Evolutionary conservation across 2,329 filamentous ascomycete genomes (phyloP).

Genomic region (Alternaria brassicicola): DNA sequence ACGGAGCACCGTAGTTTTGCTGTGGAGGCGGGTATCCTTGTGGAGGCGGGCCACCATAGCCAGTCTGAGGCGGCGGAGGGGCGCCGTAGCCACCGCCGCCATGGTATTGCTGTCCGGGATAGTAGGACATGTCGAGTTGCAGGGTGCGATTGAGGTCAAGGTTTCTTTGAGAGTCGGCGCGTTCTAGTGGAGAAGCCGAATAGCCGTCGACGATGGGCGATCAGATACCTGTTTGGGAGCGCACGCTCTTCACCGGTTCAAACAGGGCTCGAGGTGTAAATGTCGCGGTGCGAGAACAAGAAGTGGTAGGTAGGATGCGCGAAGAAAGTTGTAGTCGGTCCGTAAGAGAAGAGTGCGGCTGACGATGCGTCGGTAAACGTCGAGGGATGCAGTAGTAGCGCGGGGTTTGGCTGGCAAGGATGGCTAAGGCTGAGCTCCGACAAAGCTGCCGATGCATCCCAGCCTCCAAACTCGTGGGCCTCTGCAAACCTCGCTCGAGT

Average conservation of each 20-base stretch:
- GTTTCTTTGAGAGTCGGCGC: conserved; percentile 9
- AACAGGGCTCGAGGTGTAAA: conserved; percentile 1
- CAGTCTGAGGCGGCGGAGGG: conserved; percentile 50
- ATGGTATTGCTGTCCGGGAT: conserved; percentile 52
- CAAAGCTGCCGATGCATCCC: conserved; percentile 4
- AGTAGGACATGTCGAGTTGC: conserved; percentile 48
- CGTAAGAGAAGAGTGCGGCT: conserved; percentile 19
- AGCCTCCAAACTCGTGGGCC: conserved; percentile 4
- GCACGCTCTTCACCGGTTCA: conserved; percentile 1
- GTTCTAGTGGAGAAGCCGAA: conserved; percentile 20
- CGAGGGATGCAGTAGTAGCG: conserved; percentile 15
- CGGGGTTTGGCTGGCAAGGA: conserved; percentile 24
- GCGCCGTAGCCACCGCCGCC: conserved; percentile 50
- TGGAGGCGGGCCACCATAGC: conserved; percentile 38
- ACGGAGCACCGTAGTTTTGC: conserved; percentile 40
- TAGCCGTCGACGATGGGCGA: conserved; percentile 16
- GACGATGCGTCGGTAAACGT: conserved; percentile 13
- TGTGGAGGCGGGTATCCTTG: conserved; percentile 39
- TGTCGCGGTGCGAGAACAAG: neutral
- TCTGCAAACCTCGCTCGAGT: neutral
- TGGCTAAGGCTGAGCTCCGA: conserved; percentile 15
- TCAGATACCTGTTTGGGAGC: conserved; percentile 6
- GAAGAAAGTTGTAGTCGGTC: conserved; percentile 8
- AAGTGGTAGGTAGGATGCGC: conserved; percentile 8
- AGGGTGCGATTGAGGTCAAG: conserved; percentile 10